Evolutionary conservation across 2,329 filamentous ascomycete genomes (phyloP).

Genomic region (Apiospora sp.): DNA sequence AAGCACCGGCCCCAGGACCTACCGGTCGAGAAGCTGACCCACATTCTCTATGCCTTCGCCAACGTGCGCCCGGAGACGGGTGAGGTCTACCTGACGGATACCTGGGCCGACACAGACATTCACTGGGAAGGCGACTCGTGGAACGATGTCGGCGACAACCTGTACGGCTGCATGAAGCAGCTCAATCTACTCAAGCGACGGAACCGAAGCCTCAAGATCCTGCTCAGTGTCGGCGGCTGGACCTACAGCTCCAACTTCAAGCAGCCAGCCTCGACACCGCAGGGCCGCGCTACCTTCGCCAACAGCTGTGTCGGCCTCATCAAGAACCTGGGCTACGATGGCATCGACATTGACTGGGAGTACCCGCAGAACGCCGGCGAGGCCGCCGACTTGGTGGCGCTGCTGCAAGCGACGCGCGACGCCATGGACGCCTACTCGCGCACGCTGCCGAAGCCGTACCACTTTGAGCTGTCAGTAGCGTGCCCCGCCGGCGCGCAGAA

Average conservation of each 20-base stretch:
- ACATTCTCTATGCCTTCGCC: slow-evolving; percentile 90
- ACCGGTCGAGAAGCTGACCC: slow-evolving; percentile 81
- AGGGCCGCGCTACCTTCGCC: slow-evolving; percentile 77
- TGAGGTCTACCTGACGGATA: slow-evolving; percentile 76
- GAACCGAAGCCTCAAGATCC: slow-evolving; percentile 83
- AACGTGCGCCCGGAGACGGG: slow-evolving; percentile 82
- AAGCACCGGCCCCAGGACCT: slow-evolving; percentile 88
- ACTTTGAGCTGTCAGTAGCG: slow-evolving; percentile 72
- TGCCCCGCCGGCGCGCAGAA: slow-evolving; percentile 70
- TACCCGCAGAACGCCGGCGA: slow-evolving; percentile 65
- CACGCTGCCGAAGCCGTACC: slow-evolving; percentile 52
- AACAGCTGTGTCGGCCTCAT: slow-evolving; percentile 76
- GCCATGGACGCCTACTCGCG: slow-evolving; percentile 66
- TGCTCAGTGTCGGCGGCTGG: slow-evolving; percentile 92
- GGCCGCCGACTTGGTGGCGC: slow-evolving; percentile 65
- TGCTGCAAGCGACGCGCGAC: slow-evolving; percentile 62
- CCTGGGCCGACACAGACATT: slow-evolving; percentile 76
- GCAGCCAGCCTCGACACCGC: slow-evolving; percentile 73
- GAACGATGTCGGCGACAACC: slow-evolving; percentile 78
- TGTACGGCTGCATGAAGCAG: slow-evolving; percentile 91
- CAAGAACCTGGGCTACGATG: slow-evolving; percentile 81
- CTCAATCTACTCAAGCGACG: slow-evolving; percentile 82
- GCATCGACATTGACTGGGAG: slow-evolving; percentile 75
- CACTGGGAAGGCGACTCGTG: slow-evolving; percentile 73
- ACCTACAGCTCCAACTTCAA: slow-evolving; percentile 88